phyloP scores from a whole-genome alignment of 305 asterid genomes.

The Coffea humblotiana region DNA sequence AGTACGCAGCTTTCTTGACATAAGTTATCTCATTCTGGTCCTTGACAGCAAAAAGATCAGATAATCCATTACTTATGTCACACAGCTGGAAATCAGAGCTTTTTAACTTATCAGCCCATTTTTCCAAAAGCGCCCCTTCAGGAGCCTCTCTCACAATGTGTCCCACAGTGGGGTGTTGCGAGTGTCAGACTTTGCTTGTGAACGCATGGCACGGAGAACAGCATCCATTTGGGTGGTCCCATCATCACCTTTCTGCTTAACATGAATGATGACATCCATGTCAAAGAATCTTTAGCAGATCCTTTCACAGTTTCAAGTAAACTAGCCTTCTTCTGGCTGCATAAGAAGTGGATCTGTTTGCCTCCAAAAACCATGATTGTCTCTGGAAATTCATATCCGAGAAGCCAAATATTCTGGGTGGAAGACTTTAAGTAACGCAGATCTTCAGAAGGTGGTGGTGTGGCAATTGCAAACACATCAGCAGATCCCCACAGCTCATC shows the following conservation, averaged over 20 bases:
- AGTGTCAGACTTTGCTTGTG: conserved; percentile 37
- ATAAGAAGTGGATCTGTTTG: conserved; percentile 56
- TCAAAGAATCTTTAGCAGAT: conserved; percentile 46
- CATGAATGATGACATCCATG: conserved; percentile 51
- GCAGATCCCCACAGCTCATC: conserved; percentile 60
- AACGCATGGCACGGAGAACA: conserved; percentile 39
- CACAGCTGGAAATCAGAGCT: conserved; percentile 42
- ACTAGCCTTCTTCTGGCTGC: conserved; percentile 73
- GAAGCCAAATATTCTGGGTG: conserved; percentile 67
- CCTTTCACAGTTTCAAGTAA: conserved; percentile 51
- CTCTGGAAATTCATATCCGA: conserved; percentile 83
- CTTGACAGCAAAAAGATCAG: conserved; percentile 64
- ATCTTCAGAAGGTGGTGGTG: conserved; percentile 70
- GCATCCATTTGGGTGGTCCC: conserved; percentile 55
- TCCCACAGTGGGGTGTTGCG: conserved; percentile 38
- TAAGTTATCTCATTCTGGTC: conserved; percentile 49
- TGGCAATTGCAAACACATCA: conserved; percentile 56
- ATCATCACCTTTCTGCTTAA: conserved; percentile 53
- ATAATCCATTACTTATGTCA: conserved; percentile 62
- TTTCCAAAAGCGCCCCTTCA: conserved; percentile 57
- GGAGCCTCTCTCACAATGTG: conserved; percentile 62
- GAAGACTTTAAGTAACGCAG: conserved; percentile 72
- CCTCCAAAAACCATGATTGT: conserved; percentile 69
- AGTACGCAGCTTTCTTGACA: conserved; percentile 69
- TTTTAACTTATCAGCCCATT: conserved; percentile 58